A percentile compares a stretch with the other conserved stretches of the same genome.
Conservation (phyloP, 2,329 filamentous ascomycete genomes). For the Malbranchea zuffiana region DNA sequence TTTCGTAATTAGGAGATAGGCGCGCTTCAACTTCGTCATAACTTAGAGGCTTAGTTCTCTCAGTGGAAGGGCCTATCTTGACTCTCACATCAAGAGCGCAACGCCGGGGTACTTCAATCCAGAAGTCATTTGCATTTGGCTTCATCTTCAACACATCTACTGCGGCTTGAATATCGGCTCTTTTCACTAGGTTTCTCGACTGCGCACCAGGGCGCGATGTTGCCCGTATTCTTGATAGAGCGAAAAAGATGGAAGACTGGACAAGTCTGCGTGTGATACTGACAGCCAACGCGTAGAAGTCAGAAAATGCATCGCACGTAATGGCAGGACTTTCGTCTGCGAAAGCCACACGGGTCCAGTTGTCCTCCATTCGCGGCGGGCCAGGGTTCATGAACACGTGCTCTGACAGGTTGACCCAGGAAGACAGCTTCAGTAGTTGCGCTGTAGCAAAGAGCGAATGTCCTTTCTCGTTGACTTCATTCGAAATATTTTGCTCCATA, state of each 20-base stretch:
- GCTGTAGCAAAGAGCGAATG: constrained; percentile 38
- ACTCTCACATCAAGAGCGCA: constrained; percentile 43
- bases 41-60: constrained; percentile 21
- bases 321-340: constrained; percentile 52
- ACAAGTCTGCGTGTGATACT: constrained; percentile 61
- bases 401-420: constrained; percentile 54
- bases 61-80: constrained; percentile 24
- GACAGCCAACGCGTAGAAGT: constrained; percentile 58
- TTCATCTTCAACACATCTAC: constrained; percentile 43
- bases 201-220: constrained; percentile 23
- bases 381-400: constrained; percentile 64
- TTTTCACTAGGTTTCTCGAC: constrained; percentile 29
- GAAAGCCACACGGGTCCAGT: constrained; percentile 54
- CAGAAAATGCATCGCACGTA: constrained; percentile 61
- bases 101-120: constrained; percentile 43
- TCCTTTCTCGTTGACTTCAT: background rate
- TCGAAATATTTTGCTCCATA: constrained; percentile 12
- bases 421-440: constrained; percentile 47
- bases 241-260: constrained; percentile 57
- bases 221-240: constrained; percentile 55
- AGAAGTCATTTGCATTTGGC: constrained; percentile 38
- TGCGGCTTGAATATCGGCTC: constrained; percentile 45
- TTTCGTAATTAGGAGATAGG: constrained; percentile 11
- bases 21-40: constrained; percentile 27
- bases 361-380: constrained; percentile 46